These are phyloP conservation scores for Davidsoniella neocaledoniae DNA, from an alignment of 2,329 filamentous ascomycete genomes.

Conservation along the genomic window DNA sequence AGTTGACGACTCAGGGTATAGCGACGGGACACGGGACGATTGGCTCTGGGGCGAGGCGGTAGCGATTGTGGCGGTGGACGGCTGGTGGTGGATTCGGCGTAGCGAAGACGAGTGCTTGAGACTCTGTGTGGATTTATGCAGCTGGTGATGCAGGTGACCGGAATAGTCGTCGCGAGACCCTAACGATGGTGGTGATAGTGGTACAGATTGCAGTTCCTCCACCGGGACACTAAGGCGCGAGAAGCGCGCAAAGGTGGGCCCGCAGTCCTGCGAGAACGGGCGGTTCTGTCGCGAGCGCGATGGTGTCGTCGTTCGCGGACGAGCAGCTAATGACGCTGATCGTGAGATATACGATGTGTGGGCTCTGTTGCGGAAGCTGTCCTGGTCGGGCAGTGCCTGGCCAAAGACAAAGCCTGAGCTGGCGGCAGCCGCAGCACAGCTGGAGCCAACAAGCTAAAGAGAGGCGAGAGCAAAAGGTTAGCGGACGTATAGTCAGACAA, in stretches of 20 bases:
- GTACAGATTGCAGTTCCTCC: not conserved
- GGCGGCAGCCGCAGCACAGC: constrained; percentile 44
- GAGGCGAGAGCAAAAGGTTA: constrained; percentile 1
- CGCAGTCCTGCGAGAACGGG: constrained; percentile 10
- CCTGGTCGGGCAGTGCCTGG: constrained; percentile 24
- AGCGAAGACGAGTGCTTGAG: constrained; percentile 8
- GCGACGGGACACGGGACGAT: constrained; percentile 16
- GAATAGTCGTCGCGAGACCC: no score
- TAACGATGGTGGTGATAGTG: not conserved
- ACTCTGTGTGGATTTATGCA: constrained; percentile 7
- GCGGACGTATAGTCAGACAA: not conserved
- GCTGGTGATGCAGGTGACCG: not conserved
- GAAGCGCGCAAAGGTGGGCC: constrained; percentile 4
- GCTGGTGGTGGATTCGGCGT: constrained; percentile 11
- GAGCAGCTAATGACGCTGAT: constrained; percentile 2
- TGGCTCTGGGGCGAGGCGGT: constrained; percentile 10
- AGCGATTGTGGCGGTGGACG: constrained; percentile 13
- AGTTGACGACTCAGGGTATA: constrained; percentile 10
- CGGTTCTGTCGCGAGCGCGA: constrained; percentile 5
- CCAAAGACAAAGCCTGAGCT: constrained; percentile 42
- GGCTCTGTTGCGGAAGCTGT: constrained; percentile 18
- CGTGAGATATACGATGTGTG: constrained; percentile 9
- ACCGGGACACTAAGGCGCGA: constrained; percentile 7
- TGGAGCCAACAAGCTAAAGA: constrained; percentile 40
- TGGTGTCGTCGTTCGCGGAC: constrained; percentile 4